A percentile compares a stretch with the other conserved stretches of the same genome.
These are phyloP conservation scores for Asterophora lycoperdoides DNA, from an alignment of 768 basidiomycete species.

Conservation along the genomic window DNA sequence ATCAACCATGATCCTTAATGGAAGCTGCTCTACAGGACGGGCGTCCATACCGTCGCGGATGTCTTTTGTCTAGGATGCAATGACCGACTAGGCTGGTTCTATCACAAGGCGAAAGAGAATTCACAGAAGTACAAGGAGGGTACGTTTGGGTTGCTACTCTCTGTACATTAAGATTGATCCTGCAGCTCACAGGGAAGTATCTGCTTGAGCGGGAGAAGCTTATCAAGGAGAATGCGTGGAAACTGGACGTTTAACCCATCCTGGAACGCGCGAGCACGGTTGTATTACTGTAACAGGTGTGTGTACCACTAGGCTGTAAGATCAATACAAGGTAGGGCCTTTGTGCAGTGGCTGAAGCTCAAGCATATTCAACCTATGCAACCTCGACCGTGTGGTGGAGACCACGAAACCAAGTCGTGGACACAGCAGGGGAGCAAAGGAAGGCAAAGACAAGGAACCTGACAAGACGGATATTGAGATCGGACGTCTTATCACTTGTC, in stretches of 20 bases:
- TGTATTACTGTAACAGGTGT: no score
- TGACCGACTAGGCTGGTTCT: conserved; percentile 78
- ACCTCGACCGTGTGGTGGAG: no score
- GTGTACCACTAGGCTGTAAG: neutral
- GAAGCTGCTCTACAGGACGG: conserved; percentile 47
- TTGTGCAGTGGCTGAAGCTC: no score
- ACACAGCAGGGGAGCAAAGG: no score
- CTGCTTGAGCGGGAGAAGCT: conserved; percentile 76
- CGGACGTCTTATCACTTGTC: no score
- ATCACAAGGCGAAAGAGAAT: conserved; percentile 71
- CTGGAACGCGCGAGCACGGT: neutral
- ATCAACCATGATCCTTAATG: no score
- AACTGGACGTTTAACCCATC: conserved; percentile 39
- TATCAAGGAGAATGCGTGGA: conserved; percentile 81
- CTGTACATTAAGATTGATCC: neutral
- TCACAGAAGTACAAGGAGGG: conserved; percentile 88
- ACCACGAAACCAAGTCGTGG: no score
- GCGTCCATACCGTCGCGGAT: conserved; percentile 78
- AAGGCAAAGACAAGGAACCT: no score
- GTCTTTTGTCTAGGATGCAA: conserved; percentile 77
- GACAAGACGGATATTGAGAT: no score
- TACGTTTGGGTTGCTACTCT: conserved; percentile 21
- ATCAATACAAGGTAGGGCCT: neutral
- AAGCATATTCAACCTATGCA: no score
- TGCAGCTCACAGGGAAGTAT: conserved; percentile 58